These are phyloP conservation scores for Colletotrichum phormii DNA, from an alignment of 2,329 filamentous ascomycete species.

Conservation along the genomic window DNA sequence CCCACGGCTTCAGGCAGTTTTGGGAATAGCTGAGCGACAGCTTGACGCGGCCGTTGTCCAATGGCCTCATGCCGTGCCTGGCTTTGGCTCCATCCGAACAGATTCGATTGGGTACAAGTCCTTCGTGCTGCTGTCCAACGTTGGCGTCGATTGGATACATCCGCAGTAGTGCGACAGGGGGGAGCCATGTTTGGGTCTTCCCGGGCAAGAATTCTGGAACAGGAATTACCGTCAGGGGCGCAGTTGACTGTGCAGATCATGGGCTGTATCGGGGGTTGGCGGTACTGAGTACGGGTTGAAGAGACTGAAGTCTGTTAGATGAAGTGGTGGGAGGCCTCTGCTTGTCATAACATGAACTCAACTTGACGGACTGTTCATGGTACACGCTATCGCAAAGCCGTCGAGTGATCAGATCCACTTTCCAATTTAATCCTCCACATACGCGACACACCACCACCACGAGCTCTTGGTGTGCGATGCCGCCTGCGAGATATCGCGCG, in stretches of 20 bases:
- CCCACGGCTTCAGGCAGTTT: conserved; percentile 7
- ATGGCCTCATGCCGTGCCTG: conserved; percentile 30
- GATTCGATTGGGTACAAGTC: conserved; percentile 6
- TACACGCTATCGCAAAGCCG: conserved; percentile 18
- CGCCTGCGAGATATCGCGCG: not conserved
- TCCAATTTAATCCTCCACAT: conserved; percentile 33
- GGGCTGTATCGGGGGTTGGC: not conserved
- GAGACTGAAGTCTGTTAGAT: conserved; percentile 5
- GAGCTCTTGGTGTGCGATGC: not conserved
- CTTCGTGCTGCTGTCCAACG: conserved; percentile 4
- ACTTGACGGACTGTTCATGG: not conserved
- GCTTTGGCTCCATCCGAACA: not conserved
- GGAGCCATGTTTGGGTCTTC: conserved; percentile 7
- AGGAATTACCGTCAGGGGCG: conserved; percentile 34
- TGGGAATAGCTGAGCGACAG: conserved; percentile 21
- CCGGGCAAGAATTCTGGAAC: conserved; percentile 28
- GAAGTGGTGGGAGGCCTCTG: not conserved
- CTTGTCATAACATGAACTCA: not conserved
- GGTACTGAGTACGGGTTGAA: conserved; percentile 1
- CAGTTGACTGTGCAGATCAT: conserved; percentile 30
- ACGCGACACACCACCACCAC: conserved; percentile 32
- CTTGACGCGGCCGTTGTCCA: conserved; percentile 24
- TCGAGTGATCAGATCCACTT: conserved; percentile 31
- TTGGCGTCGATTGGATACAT: conserved; percentile 21
- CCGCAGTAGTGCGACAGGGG: conserved; percentile 8